Conservation (phyloP, 768 basidiomycete genomes). For the Phanerochaete carnosa region DNA sequence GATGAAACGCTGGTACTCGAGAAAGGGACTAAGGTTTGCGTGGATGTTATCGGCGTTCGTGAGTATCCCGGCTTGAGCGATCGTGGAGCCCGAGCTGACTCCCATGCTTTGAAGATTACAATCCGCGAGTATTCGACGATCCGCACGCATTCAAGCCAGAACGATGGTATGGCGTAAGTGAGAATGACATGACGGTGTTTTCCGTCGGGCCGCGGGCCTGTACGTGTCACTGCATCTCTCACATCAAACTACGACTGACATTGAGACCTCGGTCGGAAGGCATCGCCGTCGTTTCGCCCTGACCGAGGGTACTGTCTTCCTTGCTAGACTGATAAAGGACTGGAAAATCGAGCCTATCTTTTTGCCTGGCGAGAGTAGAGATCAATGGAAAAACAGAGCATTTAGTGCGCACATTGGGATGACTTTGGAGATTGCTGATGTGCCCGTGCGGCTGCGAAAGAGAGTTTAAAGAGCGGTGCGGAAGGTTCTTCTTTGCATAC, state of each 20-base stretch:
- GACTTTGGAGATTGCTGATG: conserved; percentile 1
- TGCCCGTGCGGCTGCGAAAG: neutral
- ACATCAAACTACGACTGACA: neutral
- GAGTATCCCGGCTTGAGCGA: neutral
- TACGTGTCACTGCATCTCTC: neutral
- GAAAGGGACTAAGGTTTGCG: neutral
- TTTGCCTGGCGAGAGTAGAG: neutral
- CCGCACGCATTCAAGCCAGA: conserved; percentile 7
- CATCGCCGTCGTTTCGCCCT: conserved; percentile 6
- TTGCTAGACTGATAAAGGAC: neutral
- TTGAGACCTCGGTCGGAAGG: too few relatives aligned
- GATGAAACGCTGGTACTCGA: neutral
- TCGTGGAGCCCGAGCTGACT: too few relatives aligned
- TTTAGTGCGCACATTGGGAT: neutral
- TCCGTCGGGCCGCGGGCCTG: conserved; percentile 5
- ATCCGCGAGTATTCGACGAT: neutral
- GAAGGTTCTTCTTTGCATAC: too few relatives aligned
- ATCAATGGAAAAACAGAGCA: conserved; percentile 1
- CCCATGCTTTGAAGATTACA: conserved; percentile 2
- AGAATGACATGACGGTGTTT: conserved; percentile 9
- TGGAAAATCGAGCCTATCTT: neutral
- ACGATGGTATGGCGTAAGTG: conserved; percentile 5
- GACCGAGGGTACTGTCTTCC: conserved; percentile 1
- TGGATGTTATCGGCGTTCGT: neutral
- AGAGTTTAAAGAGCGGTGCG: too few relatives aligned